Evolutionary conservation across 2,329 filamentous ascomycete species (phyloP).

Genomic region (Penicillium sp.): DNA sequence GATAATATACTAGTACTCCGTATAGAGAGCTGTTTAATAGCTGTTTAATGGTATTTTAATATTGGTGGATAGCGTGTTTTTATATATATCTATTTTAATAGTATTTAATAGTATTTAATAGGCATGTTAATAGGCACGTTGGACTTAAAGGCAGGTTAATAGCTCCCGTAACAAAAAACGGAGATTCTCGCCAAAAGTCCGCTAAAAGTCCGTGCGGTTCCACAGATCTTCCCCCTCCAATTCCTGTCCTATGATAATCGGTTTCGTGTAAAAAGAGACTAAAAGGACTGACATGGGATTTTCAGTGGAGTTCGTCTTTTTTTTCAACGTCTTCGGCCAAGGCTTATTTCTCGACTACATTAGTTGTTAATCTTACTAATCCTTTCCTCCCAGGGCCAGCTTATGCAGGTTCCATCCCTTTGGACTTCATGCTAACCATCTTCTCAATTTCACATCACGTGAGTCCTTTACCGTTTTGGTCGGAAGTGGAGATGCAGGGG

Average conservation of each 20-base stretch:
- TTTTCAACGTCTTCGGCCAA: not conserved
- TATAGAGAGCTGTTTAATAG: too few relatives aligned
- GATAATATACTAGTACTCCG: too few relatives aligned
- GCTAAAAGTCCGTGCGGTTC: not conserved
- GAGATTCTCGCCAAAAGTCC: not conserved
- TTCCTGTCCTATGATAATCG: not conserved
- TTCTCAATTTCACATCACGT: slow-evolving; percentile 8
- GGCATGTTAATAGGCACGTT: too few relatives aligned
- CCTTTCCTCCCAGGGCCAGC: slow-evolving; percentile 1
- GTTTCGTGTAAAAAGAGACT: not conserved
- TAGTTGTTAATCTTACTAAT: not conserved
- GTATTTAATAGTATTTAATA: not conserved
- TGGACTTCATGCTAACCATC: not conserved
- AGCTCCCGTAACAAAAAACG: not conserved
- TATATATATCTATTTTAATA: not conserved
- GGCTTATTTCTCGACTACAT: not conserved
- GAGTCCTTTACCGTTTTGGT: slow-evolving; percentile 2
- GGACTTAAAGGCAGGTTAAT: not conserved
- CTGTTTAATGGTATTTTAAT: not conserved
- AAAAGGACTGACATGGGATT: too few relatives aligned
- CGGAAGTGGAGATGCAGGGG: not conserved
- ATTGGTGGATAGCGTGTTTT: not conserved
- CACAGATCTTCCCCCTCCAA: not conserved
- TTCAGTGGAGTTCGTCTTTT: too few relatives aligned
- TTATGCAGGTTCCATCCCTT: slow-evolving; percentile 9